Evolutionary conservation across 2,329 filamentous ascomycete genomes (phyloP).

Genomic region (Seiridium unicorne): DNA sequence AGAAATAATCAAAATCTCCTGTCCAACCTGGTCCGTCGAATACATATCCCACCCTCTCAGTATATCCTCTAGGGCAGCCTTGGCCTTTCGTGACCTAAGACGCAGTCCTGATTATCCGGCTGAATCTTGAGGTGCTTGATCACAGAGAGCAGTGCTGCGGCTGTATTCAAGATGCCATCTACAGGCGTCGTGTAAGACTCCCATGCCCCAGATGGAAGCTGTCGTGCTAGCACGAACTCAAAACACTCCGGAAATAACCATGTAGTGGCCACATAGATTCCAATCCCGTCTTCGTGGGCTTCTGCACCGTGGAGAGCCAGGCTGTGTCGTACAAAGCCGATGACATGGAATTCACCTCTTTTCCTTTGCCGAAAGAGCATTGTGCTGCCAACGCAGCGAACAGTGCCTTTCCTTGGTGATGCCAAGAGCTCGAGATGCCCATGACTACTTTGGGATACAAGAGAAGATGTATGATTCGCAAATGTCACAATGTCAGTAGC

Average conservation of each 20-base stretch:
- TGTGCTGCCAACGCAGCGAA: no score
- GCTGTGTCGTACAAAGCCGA: no score
- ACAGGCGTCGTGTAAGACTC: not conserved
- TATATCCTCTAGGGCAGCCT: not conserved
- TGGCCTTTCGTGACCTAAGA: not conserved
- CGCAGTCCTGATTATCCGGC: not conserved
- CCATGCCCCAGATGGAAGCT: not conserved
- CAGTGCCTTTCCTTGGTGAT: no score
- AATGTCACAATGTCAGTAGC: no score
- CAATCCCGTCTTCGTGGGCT: no score
- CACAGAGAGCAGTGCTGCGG: not conserved
- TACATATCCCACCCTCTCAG: not conserved
- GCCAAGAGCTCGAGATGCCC: no score
- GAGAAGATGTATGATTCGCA: no score
- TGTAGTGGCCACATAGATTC: no score
- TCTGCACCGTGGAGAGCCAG: no score
- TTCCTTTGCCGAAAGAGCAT: no score
- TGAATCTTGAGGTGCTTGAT: not conserved
- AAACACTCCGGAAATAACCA: conserved; percentile 1
- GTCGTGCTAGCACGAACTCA: not conserved
- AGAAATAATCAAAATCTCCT: not conserved
- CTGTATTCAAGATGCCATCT: conserved; percentile 5
- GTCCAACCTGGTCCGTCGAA: not conserved
- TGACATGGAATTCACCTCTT: no score
- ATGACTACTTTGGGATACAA: no score